Evolutionary conservation across 306 rosid species (phyloP).

Genomic region (Corylus avellana): DNA sequence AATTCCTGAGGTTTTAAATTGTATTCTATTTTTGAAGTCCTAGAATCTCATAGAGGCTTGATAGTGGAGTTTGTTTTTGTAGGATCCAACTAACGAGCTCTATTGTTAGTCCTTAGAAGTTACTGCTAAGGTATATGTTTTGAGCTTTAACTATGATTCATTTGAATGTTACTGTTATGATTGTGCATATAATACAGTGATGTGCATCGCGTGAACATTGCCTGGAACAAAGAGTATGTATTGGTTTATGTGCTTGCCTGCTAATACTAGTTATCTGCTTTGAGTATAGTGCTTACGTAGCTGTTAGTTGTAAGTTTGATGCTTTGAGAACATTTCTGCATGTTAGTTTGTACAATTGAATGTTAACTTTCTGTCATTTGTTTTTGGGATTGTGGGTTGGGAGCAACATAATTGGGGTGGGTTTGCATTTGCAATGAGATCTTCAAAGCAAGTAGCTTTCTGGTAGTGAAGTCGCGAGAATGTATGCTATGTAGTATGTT

Average conservation of each 20-base stretch:
- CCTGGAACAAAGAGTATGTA: background rate
- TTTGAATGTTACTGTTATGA: background rate
- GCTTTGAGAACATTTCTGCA: constrained; percentile 6
- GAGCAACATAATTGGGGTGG: background rate
- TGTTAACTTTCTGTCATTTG: constrained; percentile 12
- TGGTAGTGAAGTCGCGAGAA: background rate
- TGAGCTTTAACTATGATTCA: constrained; percentile 15
- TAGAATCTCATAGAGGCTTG: constrained; percentile 13
- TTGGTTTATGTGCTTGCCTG: background rate
- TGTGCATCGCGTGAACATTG: background rate
- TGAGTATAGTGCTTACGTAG: background rate
- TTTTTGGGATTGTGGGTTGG: background rate
- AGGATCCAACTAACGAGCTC: constrained; percentile 80
- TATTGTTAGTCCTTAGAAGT: constrained; percentile 69
- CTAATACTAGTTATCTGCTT: background rate
- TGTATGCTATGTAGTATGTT: background rate
- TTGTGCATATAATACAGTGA: background rate
- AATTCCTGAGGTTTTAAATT: background rate
- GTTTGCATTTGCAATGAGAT: background rate
- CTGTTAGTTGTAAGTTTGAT: constrained; percentile 7
- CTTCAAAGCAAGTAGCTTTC: background rate
- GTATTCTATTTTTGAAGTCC: background rate
- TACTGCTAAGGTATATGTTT: constrained; percentile 53
- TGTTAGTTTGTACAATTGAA: background rate
- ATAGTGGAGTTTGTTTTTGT: constrained; percentile 32